These are phyloP conservation scores for Boechera stricta DNA, from an alignment of 345 rosid genomes.

Conservation along the genomic window DNA sequence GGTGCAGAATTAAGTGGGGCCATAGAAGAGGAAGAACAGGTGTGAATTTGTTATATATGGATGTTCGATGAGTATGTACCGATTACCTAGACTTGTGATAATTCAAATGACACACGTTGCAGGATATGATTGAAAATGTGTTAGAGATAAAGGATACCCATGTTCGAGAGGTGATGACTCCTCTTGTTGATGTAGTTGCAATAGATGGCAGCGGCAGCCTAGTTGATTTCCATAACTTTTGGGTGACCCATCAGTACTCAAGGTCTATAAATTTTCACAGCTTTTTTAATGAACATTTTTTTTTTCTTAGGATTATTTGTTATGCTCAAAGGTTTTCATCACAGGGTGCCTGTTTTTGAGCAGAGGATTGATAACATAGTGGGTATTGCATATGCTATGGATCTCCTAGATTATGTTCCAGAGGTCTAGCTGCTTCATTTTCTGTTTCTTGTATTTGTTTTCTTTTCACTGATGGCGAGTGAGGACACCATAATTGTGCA, in stretches of 20 bases:
- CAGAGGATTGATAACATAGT: slow-evolving; percentile 94
- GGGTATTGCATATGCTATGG: slow-evolving; percentile 98
- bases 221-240: slow-evolving; percentile 74
- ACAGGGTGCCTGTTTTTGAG: slow-evolving; percentile 98
- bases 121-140: slow-evolving; percentile 99
- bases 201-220: slow-evolving; percentile 80
- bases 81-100: slow-evolving; percentile 19
- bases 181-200: slow-evolving; percentile 94
- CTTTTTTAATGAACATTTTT: not conserved
- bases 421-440: slow-evolving; percentile 62
- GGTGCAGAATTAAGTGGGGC: slow-evolving; percentile 98
- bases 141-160: slow-evolving; percentile 91
- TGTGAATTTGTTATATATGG: slow-evolving; percentile 46
- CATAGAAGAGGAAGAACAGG: slow-evolving; percentile 99
- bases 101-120: slow-evolving; percentile 60
- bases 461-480: slow-evolving; percentile 46
- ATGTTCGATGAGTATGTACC: slow-evolving; percentile 61
- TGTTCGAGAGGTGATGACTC: slow-evolving; percentile 97
- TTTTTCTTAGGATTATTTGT: not conserved
- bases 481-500: slow-evolving; percentile 51
- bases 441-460: slow-evolving; percentile 24
- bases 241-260: slow-evolving; percentile 97
- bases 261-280: slow-evolving; percentile 52
- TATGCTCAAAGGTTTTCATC: slow-evolving; percentile 38
- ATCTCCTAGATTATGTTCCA: slow-evolving; percentile 84